A percentile compares a stretch with the other conserved stretches of the same genome.
Conservation (phyloP, 2,329 filamentous ascomycete genomes). For the Colletotrichum sp. region DNA sequence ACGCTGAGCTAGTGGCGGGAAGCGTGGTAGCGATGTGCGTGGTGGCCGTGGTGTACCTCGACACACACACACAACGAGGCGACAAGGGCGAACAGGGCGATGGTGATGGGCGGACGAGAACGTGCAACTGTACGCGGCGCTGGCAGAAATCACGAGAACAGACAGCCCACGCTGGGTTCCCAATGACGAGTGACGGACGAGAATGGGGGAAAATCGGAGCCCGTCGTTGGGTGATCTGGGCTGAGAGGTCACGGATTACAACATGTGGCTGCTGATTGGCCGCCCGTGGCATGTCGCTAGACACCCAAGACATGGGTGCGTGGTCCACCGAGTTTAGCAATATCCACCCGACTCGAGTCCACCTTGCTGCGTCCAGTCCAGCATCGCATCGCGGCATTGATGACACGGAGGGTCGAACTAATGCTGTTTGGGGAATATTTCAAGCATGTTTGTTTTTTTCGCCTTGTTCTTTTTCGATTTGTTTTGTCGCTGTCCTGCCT, state of each 20-base stretch:
- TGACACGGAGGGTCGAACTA: background rate
- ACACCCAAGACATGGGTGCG: constrained; percentile 6
- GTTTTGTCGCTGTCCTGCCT: background rate
- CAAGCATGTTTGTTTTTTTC: background rate
- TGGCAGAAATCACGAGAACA: constrained; percentile 17
- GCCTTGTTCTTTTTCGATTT: background rate
- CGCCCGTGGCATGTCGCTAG: background rate
- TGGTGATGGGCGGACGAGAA: background rate
- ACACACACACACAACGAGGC: background rate
- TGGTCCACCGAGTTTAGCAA: background rate
- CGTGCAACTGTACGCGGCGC: background rate
- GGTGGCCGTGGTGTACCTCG: background rate
- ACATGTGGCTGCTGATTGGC: constrained; percentile 17
- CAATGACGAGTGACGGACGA: constrained; percentile 21
- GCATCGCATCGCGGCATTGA: constrained; percentile 9
- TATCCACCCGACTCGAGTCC: constrained; percentile 1
- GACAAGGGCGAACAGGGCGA: background rate
- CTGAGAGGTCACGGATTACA: constrained; percentile 24
- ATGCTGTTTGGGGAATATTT: background rate
- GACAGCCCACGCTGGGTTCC: constrained; percentile 8
- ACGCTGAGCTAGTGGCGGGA: background rate
- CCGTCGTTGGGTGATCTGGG: constrained; percentile 14
- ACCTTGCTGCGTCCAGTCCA: constrained; percentile 10
- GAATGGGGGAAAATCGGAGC: constrained; percentile 19
- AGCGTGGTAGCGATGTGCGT: background rate